Conservation (phyloP, 257 asterid genomes). For the Fraxinus anomala region DNA sequence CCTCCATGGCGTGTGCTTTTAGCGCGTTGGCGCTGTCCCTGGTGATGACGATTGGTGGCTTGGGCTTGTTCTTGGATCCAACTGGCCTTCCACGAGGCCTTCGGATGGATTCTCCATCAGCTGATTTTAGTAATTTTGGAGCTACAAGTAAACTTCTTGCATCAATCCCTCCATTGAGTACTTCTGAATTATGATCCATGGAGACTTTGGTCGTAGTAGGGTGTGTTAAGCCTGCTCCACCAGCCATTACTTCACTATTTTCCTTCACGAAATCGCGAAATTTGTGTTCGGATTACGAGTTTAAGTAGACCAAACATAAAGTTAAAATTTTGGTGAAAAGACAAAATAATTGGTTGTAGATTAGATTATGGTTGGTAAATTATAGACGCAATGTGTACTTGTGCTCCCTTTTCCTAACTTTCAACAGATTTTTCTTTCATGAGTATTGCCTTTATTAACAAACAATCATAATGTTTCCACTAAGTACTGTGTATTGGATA, state of each 20-base stretch:
- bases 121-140: slow-evolving; percentile 35
- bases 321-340: slow-evolving; percentile 33
- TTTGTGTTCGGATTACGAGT: slow-evolving; percentile 22
- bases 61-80: slow-evolving; percentile 94
- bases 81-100: slow-evolving; percentile 89
- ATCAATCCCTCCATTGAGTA: not conserved
- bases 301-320: slow-evolving; percentile 40
- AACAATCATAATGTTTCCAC: slow-evolving; percentile 12
- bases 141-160: slow-evolving; percentile 30
- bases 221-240: too few relatives aligned
- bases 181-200: slow-evolving; percentile 22
- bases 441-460: slow-evolving; percentile 68
- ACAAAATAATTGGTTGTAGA: slow-evolving; percentile 42
- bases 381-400: slow-evolving; percentile 5
- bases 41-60: slow-evolving; percentile 87
- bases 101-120: slow-evolving; percentile 40
- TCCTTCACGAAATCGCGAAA: slow-evolving; percentile 4
- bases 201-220: slow-evolving; percentile 17
- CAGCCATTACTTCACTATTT: not conserved
- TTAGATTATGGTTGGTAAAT: slow-evolving; percentile 65
- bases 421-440: slow-evolving; percentile 62
- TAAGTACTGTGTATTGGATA: not conserved
- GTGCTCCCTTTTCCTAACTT: slow-evolving; percentile 61
- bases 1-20: slow-evolving; percentile 86
- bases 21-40: slow-evolving; percentile 83